Conservation (phyloP, 179 eudicot species). For the Drosera spatulata region DNA sequence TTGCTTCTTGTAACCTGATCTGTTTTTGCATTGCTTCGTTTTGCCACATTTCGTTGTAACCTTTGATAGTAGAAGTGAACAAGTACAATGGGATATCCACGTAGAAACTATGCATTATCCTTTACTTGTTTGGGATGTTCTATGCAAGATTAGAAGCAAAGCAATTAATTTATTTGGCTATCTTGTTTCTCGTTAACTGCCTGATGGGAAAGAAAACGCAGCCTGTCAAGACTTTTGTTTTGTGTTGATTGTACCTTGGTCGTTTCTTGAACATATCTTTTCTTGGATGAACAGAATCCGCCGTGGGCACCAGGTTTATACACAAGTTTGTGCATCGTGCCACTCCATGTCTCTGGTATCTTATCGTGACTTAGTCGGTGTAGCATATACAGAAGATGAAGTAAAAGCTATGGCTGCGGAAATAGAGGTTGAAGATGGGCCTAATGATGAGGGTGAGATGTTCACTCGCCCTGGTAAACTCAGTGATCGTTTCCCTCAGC, state of each 20-base stretch:
- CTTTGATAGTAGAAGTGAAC: too few species aligned
- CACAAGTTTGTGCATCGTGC: conserved; percentile 95
- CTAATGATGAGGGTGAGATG: conserved; percentile 98
- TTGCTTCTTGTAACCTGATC: too few species aligned
- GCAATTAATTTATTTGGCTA: too few species aligned
- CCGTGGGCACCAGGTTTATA: conserved; percentile 97
- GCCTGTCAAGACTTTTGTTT: background rate
- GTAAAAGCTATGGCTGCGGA: conserved; percentile 97
- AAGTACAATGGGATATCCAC: too few species aligned
- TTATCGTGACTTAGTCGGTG: conserved; percentile 93
- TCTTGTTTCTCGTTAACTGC: too few species aligned
- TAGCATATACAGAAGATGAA: conserved; percentile 94
- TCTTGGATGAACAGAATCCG: conserved; percentile 53
- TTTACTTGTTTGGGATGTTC: too few species aligned
- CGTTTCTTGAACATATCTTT: background rate
- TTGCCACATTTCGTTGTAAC: too few species aligned
- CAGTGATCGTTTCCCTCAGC: conserved; percentile 82
- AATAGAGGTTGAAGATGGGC: conserved; percentile 93
- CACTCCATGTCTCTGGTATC: conserved; percentile 91
- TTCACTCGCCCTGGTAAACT: conserved; percentile 86
- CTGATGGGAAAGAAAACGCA: too few species aligned
- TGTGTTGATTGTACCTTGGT: background rate
- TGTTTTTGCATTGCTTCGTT: too few species aligned
- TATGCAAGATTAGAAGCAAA: too few species aligned
- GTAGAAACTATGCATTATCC: too few species aligned